A percentile compares a stretch with the other conserved stretches of the same genome.
Evolutionary conservation across 2,329 filamentous ascomycete genomes (phyloP).

Genomic region (Aspergillus floridensis): DNA sequence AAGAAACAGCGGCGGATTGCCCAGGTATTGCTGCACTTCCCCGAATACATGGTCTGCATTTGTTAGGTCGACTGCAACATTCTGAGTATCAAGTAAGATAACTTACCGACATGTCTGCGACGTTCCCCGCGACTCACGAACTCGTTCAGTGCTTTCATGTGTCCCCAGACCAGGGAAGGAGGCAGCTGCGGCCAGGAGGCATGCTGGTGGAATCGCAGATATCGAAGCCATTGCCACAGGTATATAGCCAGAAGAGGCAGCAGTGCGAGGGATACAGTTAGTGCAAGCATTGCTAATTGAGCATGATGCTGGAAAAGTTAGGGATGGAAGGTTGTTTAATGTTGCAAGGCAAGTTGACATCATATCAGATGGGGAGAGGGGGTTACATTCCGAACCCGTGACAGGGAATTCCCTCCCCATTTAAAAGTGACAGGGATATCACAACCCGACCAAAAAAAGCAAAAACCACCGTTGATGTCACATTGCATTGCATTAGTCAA

Average conservation of each 20-base stretch:
- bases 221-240: neutral
- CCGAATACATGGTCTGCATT: neutral
- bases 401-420: too few species aligned
- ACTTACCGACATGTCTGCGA: conserved; percentile 8
- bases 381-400: too few species aligned
- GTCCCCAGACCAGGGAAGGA: conserved; percentile 16
- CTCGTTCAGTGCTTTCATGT: conserved; percentile 9
- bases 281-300: neutral
- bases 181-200: conserved; percentile 13
- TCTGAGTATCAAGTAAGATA: neutral
- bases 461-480: too few species aligned
- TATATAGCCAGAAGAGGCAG: conserved; percentile 4
- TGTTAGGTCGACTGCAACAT: neutral
- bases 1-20: neutral
- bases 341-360: too few species aligned
- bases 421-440: too few species aligned
- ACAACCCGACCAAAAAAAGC: too few species aligned
- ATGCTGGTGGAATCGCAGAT: conserved; percentile 12
- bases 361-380: too few species aligned
- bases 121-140: conserved; percentile 4
- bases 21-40: neutral
- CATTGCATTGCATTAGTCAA: too few species aligned
- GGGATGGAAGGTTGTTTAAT: neutral
- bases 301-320: neutral
- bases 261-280: neutral